Percentiles rank a stretch among this genome's conserved stretches.
Conservation (phyloP, 2,329 filamentous ascomycete species). For the Clonostachys sp. region DNA sequence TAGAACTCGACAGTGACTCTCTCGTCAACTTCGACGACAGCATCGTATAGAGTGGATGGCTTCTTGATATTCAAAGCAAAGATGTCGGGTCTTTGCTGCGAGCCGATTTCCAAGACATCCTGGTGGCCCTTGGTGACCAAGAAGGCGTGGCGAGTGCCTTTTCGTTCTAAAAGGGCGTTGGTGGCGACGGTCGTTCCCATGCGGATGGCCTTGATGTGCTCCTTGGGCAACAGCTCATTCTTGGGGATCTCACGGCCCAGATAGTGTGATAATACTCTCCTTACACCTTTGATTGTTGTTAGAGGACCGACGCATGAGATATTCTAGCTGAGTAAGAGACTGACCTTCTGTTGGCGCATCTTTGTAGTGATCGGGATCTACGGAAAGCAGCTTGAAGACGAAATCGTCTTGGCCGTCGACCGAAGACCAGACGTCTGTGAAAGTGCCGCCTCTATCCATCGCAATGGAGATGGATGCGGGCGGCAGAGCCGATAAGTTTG, state of each 20-base stretch:
- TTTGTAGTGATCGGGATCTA: constrained; percentile 66
- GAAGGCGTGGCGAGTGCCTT: constrained; percentile 67
- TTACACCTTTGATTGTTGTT: constrained; percentile 42
- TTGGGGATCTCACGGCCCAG: constrained; percentile 22
- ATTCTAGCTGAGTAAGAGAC: constrained; percentile 20
- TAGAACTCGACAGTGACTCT: constrained; percentile 70
- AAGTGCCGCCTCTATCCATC: constrained; percentile 41
- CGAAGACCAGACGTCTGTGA: constrained; percentile 67
- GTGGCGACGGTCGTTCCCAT: constrained; percentile 79
- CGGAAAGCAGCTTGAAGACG: constrained; percentile 67
- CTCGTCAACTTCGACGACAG: constrained; percentile 68
- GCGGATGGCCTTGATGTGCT: constrained; percentile 54
- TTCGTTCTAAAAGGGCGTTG: constrained; percentile 70
- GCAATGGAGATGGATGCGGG: no score
- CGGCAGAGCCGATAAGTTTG: no score
- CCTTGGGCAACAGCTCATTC: constrained; percentile 23
- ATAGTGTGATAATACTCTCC: constrained; percentile 31
- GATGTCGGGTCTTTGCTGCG: constrained; percentile 67
- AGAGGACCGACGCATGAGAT: no score
- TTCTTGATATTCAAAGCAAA: constrained; percentile 68
- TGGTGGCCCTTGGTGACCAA: constrained; percentile 69
- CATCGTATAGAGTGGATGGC: constrained; percentile 64
- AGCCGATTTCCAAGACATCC: constrained; percentile 68
- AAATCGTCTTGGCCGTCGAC: constrained; percentile 61
- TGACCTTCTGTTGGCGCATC: constrained; percentile 57